phyloP scores from a whole-genome alignment of 768 basidiomycete genomes.

The Lentinus brumalis region DNA sequence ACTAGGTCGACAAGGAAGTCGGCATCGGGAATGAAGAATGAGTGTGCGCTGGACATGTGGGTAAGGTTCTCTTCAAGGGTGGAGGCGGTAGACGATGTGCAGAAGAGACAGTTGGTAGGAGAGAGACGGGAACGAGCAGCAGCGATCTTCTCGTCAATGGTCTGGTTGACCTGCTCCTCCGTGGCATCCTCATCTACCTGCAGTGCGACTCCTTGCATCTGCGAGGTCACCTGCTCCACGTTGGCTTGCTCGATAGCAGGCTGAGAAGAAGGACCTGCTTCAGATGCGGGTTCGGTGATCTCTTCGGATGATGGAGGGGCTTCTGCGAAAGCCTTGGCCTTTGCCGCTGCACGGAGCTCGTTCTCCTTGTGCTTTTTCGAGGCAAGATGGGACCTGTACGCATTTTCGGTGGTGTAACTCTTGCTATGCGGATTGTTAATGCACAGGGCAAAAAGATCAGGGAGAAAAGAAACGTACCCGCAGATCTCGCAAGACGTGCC shows the following conservation, averaged over 20 bases:
- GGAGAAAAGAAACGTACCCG: slow-evolving; percentile 53
- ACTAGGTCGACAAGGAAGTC: slow-evolving; percentile 84
- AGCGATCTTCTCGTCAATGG: slow-evolving; percentile 76
- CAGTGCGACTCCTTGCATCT: slow-evolving; percentile 24
- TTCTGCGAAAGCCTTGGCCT: slow-evolving; percentile 13
- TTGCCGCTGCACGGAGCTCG: slow-evolving; percentile 51
- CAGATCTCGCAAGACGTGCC: slow-evolving; percentile 75
- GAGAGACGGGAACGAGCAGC: slow-evolving; percentile 66
- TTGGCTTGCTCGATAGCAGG: neutral
- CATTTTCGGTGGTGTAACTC: slow-evolving; percentile 85
- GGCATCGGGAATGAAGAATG: slow-evolving; percentile 95
- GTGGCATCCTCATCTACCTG: slow-evolving; percentile 40
- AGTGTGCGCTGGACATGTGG: slow-evolving; percentile 88
- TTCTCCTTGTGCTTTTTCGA: slow-evolving; percentile 90
- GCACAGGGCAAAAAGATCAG: neutral
- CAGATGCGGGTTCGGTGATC: neutral
- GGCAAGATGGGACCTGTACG: slow-evolving; percentile 82
- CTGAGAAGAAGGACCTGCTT: slow-evolving; percentile 2
- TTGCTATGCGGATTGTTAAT: slow-evolving; percentile 54
- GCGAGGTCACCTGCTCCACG: slow-evolving; percentile 2
- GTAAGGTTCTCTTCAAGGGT: slow-evolving; percentile 67
- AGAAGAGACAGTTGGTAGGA: slow-evolving; percentile 83
- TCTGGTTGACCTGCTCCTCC: slow-evolving; percentile 50
- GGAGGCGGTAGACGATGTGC: slow-evolving; percentile 46
- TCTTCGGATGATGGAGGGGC: neutral